Conservation (phyloP, 495 filamentous ascomycete genomes). For the Aspergillus haitiensis region DNA sequence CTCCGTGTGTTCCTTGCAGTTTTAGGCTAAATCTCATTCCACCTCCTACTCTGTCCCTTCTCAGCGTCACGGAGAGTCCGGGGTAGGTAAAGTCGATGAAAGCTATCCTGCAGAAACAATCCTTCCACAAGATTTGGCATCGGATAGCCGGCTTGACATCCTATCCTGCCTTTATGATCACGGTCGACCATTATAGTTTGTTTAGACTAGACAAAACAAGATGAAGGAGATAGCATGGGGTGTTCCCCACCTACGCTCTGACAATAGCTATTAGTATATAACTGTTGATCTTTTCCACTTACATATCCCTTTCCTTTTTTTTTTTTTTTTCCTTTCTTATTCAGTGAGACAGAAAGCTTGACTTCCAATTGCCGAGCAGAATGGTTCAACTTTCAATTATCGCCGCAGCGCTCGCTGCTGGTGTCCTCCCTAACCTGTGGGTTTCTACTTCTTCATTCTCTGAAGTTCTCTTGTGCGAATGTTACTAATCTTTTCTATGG, state of each 20-base stretch:
- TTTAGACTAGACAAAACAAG: too few relatives aligned
- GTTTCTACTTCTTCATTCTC: not conserved
- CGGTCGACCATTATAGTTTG: too few relatives aligned
- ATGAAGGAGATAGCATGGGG: too few relatives aligned
- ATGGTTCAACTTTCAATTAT: constrained; percentile 30
- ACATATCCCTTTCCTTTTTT: not conserved
- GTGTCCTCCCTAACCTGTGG: constrained; percentile 31
- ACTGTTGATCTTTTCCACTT: too few relatives aligned
- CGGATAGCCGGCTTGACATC: constrained; percentile 4
- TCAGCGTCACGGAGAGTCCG: not conserved
- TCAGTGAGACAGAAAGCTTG: not conserved
- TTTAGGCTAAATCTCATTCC: constrained; percentile 5
- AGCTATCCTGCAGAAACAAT: not conserved
- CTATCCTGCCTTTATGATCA: not conserved
- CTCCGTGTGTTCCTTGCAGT: not conserved
- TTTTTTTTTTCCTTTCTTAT: not conserved
- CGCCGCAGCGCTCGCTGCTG: constrained; percentile 28
- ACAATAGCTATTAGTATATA: too few relatives aligned
- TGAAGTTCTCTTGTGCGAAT: not conserved
- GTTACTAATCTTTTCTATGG: not conserved
- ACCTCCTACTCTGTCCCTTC: not conserved
- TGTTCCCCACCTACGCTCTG: too few relatives aligned
- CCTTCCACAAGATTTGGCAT: not conserved
- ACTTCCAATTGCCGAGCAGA: not conserved
- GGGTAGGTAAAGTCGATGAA: not conserved